Evolutionary conservation across 2,329 filamentous ascomycete genomes (phyloP), one percentile per base, ranked within the genome.

Genomic region (Colletotrichum spinosum): DNA sequence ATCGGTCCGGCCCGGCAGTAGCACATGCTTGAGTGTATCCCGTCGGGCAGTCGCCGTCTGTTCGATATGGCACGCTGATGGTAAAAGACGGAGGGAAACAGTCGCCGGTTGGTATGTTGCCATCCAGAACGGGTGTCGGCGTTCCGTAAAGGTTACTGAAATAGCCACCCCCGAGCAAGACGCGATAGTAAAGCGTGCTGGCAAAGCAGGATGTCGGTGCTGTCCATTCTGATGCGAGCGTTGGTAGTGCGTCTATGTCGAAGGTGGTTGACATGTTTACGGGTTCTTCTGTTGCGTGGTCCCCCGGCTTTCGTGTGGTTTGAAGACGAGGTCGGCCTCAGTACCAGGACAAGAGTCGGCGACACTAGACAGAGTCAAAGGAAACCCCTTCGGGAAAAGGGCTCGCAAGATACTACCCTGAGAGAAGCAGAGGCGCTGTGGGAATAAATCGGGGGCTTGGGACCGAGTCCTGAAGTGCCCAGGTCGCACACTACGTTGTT

Each of bases 101-200:
- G 8, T 53, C 55, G 8, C 63, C 63, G 1, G 51, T 46, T 2
- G 67, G 67, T 1, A 55, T 39, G 17, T 63, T 68, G 25, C 67
- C 67, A 8, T 25, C 52, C 8, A 60, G 51, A 1, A 67, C 63
- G 9, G 67, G 67, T 33, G 63, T 68, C 6, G 67, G 61, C 15
- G 67, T 68, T 15, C 67, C 67, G 17, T 57, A 62, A 49, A 68
- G 61, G 41, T 68, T 68, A 45, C 63, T 67, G 37, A 60, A 38
- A 17, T 38, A 60, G 10, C 25, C 17, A 6, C 52, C 50, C 6
- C 35, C 13, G 34, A 55, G 52, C 25, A 67, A 35, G 4, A 63
- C 62, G 25, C 52, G 52, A 33, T 55, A 55, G 33, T 55, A 55
- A 4, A n/a, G 39, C 3, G 25, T 55, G 13, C 39, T 45, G 33